Base-by-base conservation (phyloP, 106 monocot species). In the Cymbidium sinense region DNA sequence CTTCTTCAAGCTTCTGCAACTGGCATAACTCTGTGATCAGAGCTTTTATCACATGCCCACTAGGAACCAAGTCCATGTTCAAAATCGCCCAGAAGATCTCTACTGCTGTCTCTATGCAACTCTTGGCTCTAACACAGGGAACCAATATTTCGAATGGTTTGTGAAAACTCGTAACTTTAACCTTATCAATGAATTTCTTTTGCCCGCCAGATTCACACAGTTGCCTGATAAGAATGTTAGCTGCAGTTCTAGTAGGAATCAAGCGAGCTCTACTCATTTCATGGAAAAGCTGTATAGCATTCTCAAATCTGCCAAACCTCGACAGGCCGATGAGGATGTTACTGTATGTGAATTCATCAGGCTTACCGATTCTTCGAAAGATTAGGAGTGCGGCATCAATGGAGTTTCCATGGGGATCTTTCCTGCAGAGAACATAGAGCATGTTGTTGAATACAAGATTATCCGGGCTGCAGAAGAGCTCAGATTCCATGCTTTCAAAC, bases 121-220 rank as follows among this genome's bases (percentile, higher is more conserved):
- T 62, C 76, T 83, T 75, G 5, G 39, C 43, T 18, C 37, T 15
- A 15, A 77, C 17, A 75, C 77, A 77, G 0, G 86, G 86, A 39
- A 86, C 83, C 79, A 86, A 65, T 28, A 86, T 83, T 30, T 86
- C 83, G 75, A 80, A 86, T 20, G 83, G 86, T 74, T 77, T 72
- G 1, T 77, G 77, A 25, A 77, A 34, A 77, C 70, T 34, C 33
- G 47, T 78, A 72, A 86, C 83, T 28, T 31, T 50, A 58, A 86
- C 86, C 67, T 80, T 86, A 74, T 75, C 86, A 18, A 79, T 58
- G 34, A 62, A 0, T 30, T 62, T 28, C 69, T 61, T 75, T 15
- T 27, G 25, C 31, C 37, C 50, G 0, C 77, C 39, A 21, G 77
- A 17, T 17, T 74, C 67, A 41, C 80, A 83, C 47, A 86, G 55